Conservation (phyloP, 768 basidiomycete species). For the Pholiota conissans region DNA sequence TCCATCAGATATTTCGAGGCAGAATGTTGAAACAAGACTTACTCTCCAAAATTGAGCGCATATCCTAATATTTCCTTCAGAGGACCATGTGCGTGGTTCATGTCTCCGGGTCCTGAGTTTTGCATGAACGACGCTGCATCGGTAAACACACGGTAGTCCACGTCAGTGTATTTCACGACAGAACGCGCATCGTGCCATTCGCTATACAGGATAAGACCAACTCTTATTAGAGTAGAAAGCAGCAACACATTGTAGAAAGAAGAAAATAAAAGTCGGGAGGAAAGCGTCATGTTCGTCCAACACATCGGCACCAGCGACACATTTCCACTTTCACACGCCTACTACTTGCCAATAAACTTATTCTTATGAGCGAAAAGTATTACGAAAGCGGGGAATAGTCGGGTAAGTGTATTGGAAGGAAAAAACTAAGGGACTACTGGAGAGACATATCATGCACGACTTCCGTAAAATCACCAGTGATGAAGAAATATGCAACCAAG, state of each 20-base stretch:
- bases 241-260: constrained; percentile 56
- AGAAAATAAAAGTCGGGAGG: constrained; percentile 21
- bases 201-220: constrained; percentile 78
- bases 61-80: constrained; percentile 37
- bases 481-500: not conserved
- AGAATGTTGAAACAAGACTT: constrained; percentile 31
- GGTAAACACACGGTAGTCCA: constrained; percentile 94
- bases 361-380: too few relatives aligned
- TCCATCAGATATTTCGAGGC: constrained; percentile 2
- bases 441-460: constrained; percentile 1
- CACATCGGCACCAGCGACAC: not conserved
- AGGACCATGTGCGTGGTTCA: constrained; percentile 63
- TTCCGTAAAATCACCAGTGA: constrained; percentile 1
- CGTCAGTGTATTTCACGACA: constrained; percentile 93
- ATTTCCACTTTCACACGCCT: not conserved
- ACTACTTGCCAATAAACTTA: too few relatives aligned
- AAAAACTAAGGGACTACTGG: constrained; percentile 8
- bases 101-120: constrained; percentile 38
- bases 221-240: constrained; percentile 57
- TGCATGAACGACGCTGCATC: constrained; percentile 82
- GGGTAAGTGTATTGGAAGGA: constrained; percentile 3
- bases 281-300: constrained; percentile 15
- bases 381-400: not conserved
- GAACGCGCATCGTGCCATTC: constrained; percentile 88
- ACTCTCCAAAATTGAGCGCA: constrained; percentile 67